phyloP scores from a whole-genome alignment of 73 alveolate genomes.

The Urostyla sp. region DNA sequence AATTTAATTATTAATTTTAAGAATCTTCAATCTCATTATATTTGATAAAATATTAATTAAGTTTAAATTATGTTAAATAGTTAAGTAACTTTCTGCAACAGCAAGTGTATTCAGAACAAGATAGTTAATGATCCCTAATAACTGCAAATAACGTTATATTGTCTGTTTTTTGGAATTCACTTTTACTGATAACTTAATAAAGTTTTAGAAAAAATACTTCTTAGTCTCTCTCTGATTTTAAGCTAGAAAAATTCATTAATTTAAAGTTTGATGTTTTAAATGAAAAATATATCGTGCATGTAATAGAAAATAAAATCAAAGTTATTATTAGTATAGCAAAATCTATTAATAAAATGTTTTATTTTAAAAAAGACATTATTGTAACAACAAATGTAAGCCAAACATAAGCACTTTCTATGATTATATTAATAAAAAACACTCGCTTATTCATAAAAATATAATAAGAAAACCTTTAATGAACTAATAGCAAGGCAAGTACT shows the following conservation, averaged over 20 bases:
- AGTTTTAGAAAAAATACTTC: conserved; percentile 12
- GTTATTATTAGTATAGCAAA: background rate
- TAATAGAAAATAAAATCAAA: background rate
- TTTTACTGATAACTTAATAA: background rate
- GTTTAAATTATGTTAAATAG: background rate
- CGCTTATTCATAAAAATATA: background rate
- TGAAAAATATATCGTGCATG: background rate
- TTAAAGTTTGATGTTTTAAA: background rate
- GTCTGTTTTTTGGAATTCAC: conserved; percentile 1
- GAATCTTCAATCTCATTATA: background rate
- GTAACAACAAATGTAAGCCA: background rate
- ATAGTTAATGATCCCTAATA: conserved; percentile 11
- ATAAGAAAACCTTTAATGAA: conserved; percentile 7
- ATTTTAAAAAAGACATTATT: background rate
- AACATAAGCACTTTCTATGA: background rate
- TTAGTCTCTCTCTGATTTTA: conserved; percentile 12
- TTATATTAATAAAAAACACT: background rate
- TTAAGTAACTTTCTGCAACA: background rate
- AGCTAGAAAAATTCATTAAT: background rate
- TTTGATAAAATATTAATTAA: background rate
- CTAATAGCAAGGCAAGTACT: background rate
- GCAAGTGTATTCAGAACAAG: conserved; percentile 19
- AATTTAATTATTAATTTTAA: background rate
- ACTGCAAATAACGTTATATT: conserved; percentile 3
- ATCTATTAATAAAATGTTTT: background rate